A percentile compares a stretch with the other conserved stretches of the same genome.
phyloP scores from a whole-genome alignment of 805 yeast species.

The Nakazawaea ishiwadae region DNA sequence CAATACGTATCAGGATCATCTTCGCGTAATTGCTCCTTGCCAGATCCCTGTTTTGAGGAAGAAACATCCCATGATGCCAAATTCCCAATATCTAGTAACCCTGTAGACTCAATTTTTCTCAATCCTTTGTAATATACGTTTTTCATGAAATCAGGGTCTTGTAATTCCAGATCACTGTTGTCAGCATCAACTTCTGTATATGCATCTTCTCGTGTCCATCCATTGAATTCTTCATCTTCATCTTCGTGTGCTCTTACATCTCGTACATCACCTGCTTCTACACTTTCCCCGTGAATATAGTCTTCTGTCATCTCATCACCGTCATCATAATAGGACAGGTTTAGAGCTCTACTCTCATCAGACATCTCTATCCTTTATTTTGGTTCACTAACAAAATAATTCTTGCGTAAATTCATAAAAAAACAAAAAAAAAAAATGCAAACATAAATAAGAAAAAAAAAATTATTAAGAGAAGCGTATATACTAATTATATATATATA shows the following conservation, averaged over 20 bases:
- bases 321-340: no score
- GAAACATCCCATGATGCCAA: constrained; percentile 84
- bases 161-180: constrained; percentile 13
- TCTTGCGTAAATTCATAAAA: no score
- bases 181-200: constrained; percentile 12
- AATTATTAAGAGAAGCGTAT: neutral
- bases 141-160: constrained; percentile 9
- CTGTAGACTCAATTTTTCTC: constrained; percentile 49
- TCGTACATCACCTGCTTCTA: neutral
- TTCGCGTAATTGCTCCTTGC: constrained; percentile 66
- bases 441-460: no score
- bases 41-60: constrained; percentile 67
- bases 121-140: constrained; percentile 33
- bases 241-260: neutral
- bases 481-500: no score
- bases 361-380: no score
- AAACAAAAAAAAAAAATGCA: no score
- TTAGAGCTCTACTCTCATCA: no score
- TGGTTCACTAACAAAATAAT: no score
- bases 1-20: constrained; percentile 72
- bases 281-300: no score
- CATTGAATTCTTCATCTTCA: neutral
- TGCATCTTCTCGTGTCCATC: neutral
- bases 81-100: constrained; percentile 70
- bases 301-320: no score